These are phyloP conservation scores for Hydrangea macrophylla DNA, from an alignment of 148 eudicot genomes.

Conservation along the genomic window DNA sequence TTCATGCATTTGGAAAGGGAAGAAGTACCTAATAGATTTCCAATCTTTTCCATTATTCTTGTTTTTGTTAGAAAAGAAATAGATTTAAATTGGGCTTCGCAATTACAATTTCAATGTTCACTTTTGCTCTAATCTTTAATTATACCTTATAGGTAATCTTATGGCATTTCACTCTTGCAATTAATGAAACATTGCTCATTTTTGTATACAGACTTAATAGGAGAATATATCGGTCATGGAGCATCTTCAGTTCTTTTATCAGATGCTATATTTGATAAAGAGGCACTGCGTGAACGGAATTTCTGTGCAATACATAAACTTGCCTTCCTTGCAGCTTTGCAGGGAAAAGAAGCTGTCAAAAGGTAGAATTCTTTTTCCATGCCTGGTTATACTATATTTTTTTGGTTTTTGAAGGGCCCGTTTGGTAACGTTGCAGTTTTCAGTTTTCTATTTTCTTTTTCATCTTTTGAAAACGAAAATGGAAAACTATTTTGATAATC, in stretches of 20 bases:
- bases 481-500: too few species aligned
- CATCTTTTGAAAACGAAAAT: too few species aligned
- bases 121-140: not conserved
- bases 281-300: slow-evolving; percentile 48
- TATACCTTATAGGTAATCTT: not conserved
- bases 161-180: not conserved
- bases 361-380: slow-evolving; percentile 17
- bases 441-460: too few species aligned
- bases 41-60: not conserved
- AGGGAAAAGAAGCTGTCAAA: slow-evolving; percentile 45
- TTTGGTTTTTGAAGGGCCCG: too few species aligned
- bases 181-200: slow-evolving; percentile 6
- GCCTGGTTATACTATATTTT: too few species aligned
- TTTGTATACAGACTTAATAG: slow-evolving; percentile 48
- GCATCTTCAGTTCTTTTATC: slow-evolving; percentile 77
- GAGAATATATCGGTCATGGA: slow-evolving; percentile 55
- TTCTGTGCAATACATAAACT: slow-evolving; percentile 42
- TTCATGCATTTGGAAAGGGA: too few species aligned
- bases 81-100: not conserved
- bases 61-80: not conserved
- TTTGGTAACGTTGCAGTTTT: too few species aligned
- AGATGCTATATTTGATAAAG: slow-evolving; percentile 76
- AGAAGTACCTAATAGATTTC: too few species aligned
- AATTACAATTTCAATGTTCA: not conserved
- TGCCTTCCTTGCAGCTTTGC: slow-evolving; percentile 49